Percentiles rank a stretch among this genome's conserved stretches.
Conservation (phyloP, 192 early-diverging fungal species). For the Entomortierella parvispora region DNA sequence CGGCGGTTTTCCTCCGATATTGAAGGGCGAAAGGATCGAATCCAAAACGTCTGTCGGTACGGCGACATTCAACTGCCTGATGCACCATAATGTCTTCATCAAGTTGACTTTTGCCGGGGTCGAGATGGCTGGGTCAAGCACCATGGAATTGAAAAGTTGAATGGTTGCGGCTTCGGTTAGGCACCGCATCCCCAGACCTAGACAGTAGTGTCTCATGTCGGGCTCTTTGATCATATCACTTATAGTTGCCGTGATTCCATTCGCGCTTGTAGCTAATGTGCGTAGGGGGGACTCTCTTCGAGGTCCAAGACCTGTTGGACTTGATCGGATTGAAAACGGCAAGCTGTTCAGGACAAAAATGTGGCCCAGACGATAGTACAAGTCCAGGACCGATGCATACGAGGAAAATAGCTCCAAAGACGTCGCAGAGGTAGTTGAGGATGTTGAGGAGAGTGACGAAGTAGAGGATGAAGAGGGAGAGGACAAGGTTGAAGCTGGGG, state of each 20-base stretch:
- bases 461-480: not conserved
- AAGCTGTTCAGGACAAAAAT: slow-evolving; percentile 34
- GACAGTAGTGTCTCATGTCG: slow-evolving; percentile 18
- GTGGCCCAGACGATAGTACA: slow-evolving; percentile 34
- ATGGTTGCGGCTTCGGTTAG: slow-evolving; percentile 40
- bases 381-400: slow-evolving; percentile 16
- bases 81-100: slow-evolving; percentile 48
- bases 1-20: slow-evolving; percentile 3
- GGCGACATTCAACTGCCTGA: slow-evolving; percentile 32
- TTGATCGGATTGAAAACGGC: slow-evolving; percentile 24
- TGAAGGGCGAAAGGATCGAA: slow-evolving; percentile 10
- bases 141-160: slow-evolving; percentile 29
- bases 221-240: slow-evolving; percentile 18
- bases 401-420: not conserved
- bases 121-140: slow-evolving; percentile 37
- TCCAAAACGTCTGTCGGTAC: slow-evolving; percentile 6
- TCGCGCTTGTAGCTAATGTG: slow-evolving; percentile 35
- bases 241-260: slow-evolving; percentile 39
- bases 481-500: not conserved
- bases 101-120: slow-evolving; percentile 47
- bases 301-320: slow-evolving; percentile 41
- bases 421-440: no score
- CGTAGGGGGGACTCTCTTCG: slow-evolving; percentile 36
- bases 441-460: not conserved
- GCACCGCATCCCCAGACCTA: slow-evolving; percentile 22